Evolutionary conservation across 2,329 filamentous ascomycete species (phyloP), one percentile per base, ranked within the genome.

Genomic region (Fusarium haematococcum): DNA sequence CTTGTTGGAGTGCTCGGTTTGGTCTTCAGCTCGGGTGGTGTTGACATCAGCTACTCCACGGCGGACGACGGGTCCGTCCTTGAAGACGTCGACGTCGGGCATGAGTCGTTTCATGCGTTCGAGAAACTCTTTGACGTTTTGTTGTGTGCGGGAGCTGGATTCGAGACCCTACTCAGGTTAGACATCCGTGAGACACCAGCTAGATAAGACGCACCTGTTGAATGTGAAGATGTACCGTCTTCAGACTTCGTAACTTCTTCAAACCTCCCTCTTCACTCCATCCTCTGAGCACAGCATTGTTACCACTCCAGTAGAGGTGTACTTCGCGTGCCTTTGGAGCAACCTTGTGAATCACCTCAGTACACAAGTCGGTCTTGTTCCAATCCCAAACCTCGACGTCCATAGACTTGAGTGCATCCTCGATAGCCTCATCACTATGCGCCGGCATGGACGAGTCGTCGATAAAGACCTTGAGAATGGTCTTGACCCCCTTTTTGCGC

Each of bases 1-100:
- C 41, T 75, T 77, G 25, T 65, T 76, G n/a, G 60, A 71, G 23
- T 63, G 62, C 52, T 76, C 69, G 5, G 14, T 25, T 32, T 67
- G 62, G 11, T 75, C 69, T 18, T 76, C 70, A 7, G n/a, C 27
- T 2, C 58, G 45, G 16, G 61, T 37, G 3, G 62, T 23, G 48
- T 60, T 59, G 4, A 18, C 35, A 6, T 52, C 60, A 8, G 14
- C 16, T 9, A 5, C 14, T 52, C 33, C 23, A 5, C 14, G 60
- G 11, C 50, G 50, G 6, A 4, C 16, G 5, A 32, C 41, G 16
- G 52, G 23, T 20, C 20, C 25, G 4, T 32, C 10, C 1, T 6
- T 11, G 11, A 33, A 11, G 20, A 68, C 27, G 11, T 18, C 63
- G 56, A 68, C 27, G 3, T 69, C 37, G 1, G 69, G 64, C 9